These are phyloP conservation scores for Colletotrichum musicola DNA, from an alignment of 2,329 filamentous ascomycete genomes.

Conservation along the genomic window DNA sequence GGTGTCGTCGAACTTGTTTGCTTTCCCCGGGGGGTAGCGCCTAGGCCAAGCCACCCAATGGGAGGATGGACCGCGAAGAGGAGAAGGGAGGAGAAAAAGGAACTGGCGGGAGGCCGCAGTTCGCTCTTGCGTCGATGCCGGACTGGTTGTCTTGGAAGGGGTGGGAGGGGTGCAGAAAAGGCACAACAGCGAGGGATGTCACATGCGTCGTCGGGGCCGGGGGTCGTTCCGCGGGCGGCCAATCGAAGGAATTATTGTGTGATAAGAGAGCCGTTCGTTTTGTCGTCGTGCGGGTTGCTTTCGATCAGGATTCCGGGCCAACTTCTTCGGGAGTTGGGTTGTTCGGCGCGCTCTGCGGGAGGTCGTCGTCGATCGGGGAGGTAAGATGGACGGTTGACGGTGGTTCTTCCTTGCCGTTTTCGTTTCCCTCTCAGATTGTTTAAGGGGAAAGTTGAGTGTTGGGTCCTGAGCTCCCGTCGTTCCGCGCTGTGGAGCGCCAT, in stretches of 20 bases:
- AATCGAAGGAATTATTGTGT: conserved; percentile 29
- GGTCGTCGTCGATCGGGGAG: conserved; percentile 17
- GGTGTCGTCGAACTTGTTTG: conserved; percentile 28
- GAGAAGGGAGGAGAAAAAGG: no score
- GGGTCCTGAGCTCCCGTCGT: conserved; percentile 32
- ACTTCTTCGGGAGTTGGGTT: conserved; percentile 5
- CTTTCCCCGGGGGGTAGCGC: conserved; percentile 12
- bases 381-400: no score
- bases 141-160: conserved; percentile 29
- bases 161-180: conserved; percentile 36
- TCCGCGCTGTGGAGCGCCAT: conserved; percentile 35
- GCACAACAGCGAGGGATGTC: conserved; percentile 30
- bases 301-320: conserved; percentile 16
- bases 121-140: conserved; percentile 8
- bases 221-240: conserved; percentile 24
- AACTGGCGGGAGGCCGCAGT: conserved; percentile 39
- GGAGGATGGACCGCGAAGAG: conserved; percentile 24
- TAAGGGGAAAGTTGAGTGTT: conserved; percentile 33
- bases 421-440: conserved; percentile 19
- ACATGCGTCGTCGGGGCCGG: conserved; percentile 37
- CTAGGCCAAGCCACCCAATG: conserved; percentile 31
- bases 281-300: neutral
- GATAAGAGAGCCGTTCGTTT: conserved; percentile 2
- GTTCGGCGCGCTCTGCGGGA: neutral
- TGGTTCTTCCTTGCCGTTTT: conserved; percentile 17